Conservation (phyloP, 2,329 filamentous ascomycete species). For the Aspergillus flavus region DNA sequence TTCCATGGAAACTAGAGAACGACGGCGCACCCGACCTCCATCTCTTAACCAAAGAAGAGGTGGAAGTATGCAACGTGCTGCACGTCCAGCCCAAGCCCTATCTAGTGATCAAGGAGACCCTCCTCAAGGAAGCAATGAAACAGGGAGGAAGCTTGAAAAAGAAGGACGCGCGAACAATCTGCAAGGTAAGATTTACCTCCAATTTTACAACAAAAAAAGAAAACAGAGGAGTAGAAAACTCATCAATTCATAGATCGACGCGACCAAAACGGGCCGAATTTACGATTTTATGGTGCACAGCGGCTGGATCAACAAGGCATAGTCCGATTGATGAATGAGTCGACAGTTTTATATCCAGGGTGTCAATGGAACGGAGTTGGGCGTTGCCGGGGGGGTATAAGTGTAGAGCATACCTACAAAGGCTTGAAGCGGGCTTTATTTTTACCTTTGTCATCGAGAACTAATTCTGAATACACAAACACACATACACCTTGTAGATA, state of each 20-base stretch:
- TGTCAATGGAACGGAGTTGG: constrained; percentile 14
- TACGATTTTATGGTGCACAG: constrained; percentile 94
- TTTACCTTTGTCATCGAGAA: neutral
- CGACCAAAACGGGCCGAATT: constrained; percentile 79
- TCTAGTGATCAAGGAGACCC: constrained; percentile 86
- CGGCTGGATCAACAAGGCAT: constrained; percentile 89
- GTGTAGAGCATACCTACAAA: neutral
- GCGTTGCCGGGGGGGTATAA: constrained; percentile 11
- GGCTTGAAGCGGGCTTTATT: constrained; percentile 1
- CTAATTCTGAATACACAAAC: neutral
- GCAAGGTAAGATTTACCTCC: constrained; percentile 48
- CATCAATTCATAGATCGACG: constrained; percentile 63
- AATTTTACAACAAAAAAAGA: neutral
- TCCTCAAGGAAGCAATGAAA: constrained; percentile 89
- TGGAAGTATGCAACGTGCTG: constrained; percentile 80
- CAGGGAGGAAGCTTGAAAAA: constrained; percentile 87
- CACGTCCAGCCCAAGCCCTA: constrained; percentile 93
- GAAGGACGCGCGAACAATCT: constrained; percentile 88
- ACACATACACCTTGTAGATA: neutral
- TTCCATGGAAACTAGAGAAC: constrained; percentile 65
- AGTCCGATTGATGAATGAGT: constrained; percentile 16
- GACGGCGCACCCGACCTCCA: constrained; percentile 79
- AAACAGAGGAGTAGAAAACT: neutral
- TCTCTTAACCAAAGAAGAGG: constrained; percentile 80
- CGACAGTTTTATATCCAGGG: constrained; percentile 7